Evolutionary conservation across 129 eudicot genomes (phyloP), one percentile per base, ranked within the genome.

Genomic region (Pseudognaphalium luteoalbum): DNA sequence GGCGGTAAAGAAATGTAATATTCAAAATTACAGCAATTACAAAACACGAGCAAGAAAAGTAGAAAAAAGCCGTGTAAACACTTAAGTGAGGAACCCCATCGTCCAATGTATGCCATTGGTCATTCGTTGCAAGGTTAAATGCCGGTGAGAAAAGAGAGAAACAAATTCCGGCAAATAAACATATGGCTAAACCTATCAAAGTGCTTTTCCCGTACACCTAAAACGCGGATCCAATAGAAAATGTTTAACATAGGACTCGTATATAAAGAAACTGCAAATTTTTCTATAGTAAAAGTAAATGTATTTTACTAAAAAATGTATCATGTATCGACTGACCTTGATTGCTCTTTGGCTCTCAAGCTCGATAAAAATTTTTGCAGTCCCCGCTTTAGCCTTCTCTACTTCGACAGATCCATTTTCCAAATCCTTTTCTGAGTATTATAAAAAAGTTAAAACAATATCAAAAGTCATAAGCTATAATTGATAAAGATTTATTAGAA

Each of bases 61-160:
- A 92, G 83, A 92, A 92, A 69, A 92, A 89, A 1, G 97, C 88
- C 0, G 96, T 86, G 83, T 92, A 92, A 60, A 92, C 91, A 22
- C 85, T 88, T 58, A 92, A 79, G 75, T 87, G 89, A 32, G 96
- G 93, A 22, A 92, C 91, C 7, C 93, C 74, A 1, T 69, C 74
- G 1, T 69, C 39, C 37, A 69, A 25, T 70, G 74, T 70, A 70
- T 70, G 12, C 61, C 74, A 70, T 22, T 70, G 74, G 60, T 69
- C 74, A 47, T 69, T 69, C 1, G 74, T 70, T 44, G 74, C 74
- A 47, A 70, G 74, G 16, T 70, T 70, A 70, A 70, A 44, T n/a
- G 59, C 60, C 25, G 60, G 59, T 2, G 71, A 33, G 71, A 66
- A 66, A 44, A 35, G 71, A 35, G 71, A 66, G 71, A 35, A 66